Evolutionary conservation across 116 monocot genomes (phyloP), one percentile per base, ranked within the genome.

Genomic region (Dioscorea cayenensis): DNA sequence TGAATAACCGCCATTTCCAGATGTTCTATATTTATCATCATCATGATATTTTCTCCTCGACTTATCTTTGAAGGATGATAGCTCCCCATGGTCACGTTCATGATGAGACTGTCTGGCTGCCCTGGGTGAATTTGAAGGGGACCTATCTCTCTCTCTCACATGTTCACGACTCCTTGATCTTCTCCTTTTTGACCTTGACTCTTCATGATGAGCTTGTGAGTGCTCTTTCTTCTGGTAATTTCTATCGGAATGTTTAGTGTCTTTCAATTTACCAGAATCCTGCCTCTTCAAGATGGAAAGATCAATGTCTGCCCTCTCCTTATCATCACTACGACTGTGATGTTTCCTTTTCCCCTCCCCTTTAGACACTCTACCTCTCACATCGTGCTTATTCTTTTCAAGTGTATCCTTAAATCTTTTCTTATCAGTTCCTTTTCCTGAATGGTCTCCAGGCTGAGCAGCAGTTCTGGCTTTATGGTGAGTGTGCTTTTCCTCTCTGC

Each of bases 81-180:
- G 69, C 8, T 81, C 77, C 20, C 49, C 78, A 74, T 80, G 37
- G 58, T 80, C 87, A 16, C 43, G 62, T 28, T 32, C 80, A 73
- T 68, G 60, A 23, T 81, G 59, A 14, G 77, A 37, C 13, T 59
- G 78, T 62, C 76, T 88, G 9, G 64, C 70, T 71, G 71, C 64
- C 70, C 80, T 83, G 76, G 90, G 88, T 21, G 94, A 86, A 23
- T 67, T 14, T 60, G 90, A 88, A 69, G 68, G 28, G 73, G 85
- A 82, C 36, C 58, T 81, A 67, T 77, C 79, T 74, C 64, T 76
- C 67, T 81, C 78, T 68, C 51, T 70, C 32, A 81, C 71, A 76
- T 66, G 50, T 19, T 89, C 86, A 36, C 20, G 69, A 74, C 89
- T 81, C 36, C 72, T 84, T 11, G 90, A 86, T 63, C 79, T 84